phyloP scores from a whole-genome alignment of 768 basidiomycete genomes.

The Amanita pallidorosea region DNA sequence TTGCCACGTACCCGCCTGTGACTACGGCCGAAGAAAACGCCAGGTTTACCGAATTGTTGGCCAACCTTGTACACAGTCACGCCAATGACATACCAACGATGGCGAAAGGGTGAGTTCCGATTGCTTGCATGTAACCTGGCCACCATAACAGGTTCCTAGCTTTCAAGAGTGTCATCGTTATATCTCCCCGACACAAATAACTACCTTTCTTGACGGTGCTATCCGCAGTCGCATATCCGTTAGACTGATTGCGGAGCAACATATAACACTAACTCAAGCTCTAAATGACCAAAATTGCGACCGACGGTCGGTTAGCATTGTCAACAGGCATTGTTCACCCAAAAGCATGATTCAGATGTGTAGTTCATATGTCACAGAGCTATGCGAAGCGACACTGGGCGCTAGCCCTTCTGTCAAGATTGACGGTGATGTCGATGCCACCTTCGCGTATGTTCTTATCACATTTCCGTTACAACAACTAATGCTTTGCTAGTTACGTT shows the following conservation, averaged over 20 bases:
- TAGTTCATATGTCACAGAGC: slow-evolving; percentile 70
- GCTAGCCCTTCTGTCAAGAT: slow-evolving; percentile 54
- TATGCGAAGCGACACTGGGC: slow-evolving; percentile 81
- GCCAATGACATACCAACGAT: slow-evolving; percentile 84
- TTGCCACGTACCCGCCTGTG: slow-evolving; percentile 59
- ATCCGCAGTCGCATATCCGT: slow-evolving; percentile 84
- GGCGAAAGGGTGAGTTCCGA: slow-evolving; percentile 63
- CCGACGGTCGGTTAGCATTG: slow-evolving; percentile 52
- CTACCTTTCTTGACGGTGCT: slow-evolving; percentile 70
- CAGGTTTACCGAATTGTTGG: slow-evolving; percentile 56
- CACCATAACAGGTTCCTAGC: slow-evolving; percentile 21
- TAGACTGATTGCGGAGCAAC: slow-evolving; percentile 84
- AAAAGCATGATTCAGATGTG: slow-evolving; percentile 68
- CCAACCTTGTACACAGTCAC: slow-evolving; percentile 63
- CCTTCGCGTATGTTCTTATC: slow-evolving; percentile 60
- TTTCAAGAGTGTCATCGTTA: slow-evolving; percentile 83
- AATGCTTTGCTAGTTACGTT: slow-evolving; percentile 48
- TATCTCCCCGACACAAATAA: slow-evolving; percentile 73
- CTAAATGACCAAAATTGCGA: slow-evolving; percentile 29
- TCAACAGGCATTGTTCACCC: slow-evolving; percentile 66
- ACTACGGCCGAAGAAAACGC: slow-evolving; percentile 60
- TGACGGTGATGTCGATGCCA: slow-evolving; percentile 59
- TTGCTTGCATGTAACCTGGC: slow-evolving; percentile 1
- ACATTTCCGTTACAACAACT: slow-evolving; percentile 1
- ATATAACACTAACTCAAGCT: slow-evolving; percentile 72